Evolutionary conservation across 768 basidiomycete genomes (phyloP), one percentile per base, ranked within the genome.

Genomic region (Tulasnella calospora): DNA sequence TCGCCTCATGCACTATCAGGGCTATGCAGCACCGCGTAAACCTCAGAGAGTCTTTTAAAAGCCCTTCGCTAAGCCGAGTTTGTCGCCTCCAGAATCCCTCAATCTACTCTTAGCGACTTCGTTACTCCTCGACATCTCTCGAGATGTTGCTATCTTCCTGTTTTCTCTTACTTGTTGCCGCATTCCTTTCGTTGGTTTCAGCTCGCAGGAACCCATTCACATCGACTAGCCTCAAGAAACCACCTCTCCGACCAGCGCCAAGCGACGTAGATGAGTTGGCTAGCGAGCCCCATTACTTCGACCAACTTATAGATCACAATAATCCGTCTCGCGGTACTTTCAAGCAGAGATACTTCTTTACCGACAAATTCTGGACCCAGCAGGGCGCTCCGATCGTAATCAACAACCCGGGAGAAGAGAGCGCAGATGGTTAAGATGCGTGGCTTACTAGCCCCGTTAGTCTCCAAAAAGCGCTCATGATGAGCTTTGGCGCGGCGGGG

Each of bases 271-370:
- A n/a, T n/a, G n/a, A n/a, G n/a, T n/a, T n/a, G n/a, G n/a, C n/a
- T n/a, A n/a, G n/a, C n/a, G n/a, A n/a, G n/a, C n/a, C 9, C n/a
- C 21, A 72, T 70, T 73, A 47, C 10, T 79, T 79, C 51, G 76
- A 78, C 71, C 79, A 79, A 38, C 76, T 79, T 35, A 71, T 79
- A 38, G 79, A 79, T 67, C 79, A 79, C 61, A 73, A 35, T 36
- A 80, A 80, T 23, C 79, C 79, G 5, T 69, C 69, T n/a, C 44
- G 69, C 6, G 79, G 79, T 15, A 80, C 77, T n/a, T 80, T 80
- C 73, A 80, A 80, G 73, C 79, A 80, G 40, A 47, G 79, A 23
- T 80, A 79, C 78, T 78, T 78, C 30, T 78, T 78, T 23, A 57
- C 23, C 33, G 69, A 78, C 35, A 12, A 36, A 21, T 71, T 73